phyloP scores from a whole-genome alignment of 495 filamentous ascomycete genomes.

The Ascodesmis nigricans region DNA sequence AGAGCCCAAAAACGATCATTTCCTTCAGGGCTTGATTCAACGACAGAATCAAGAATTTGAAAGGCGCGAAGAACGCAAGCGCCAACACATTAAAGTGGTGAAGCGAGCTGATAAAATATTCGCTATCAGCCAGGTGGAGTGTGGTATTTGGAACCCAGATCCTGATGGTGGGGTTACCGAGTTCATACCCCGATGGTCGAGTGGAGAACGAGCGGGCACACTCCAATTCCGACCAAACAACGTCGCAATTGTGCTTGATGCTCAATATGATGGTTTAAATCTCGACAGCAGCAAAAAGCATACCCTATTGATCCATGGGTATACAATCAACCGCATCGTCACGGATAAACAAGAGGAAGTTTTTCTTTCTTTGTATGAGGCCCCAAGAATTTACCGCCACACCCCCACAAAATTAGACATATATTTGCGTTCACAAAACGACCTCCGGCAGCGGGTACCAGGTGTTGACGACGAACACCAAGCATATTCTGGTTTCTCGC shows the following conservation, averaged over 20 bases:
- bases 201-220: constrained; percentile 1
- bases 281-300: not conserved
- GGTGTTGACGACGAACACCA: constrained; percentile 12
- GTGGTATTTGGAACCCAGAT: constrained; percentile 12
- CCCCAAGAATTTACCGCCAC: not conserved
- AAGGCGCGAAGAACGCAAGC: no score
- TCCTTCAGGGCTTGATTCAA: no score
- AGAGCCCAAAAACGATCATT: no score
- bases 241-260: constrained; percentile 4
- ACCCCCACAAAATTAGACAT: not conserved
- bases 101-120: constrained; percentile 5
- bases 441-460: constrained; percentile 4
- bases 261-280: constrained; percentile 2
- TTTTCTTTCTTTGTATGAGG: not conserved
- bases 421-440: constrained; percentile 1
- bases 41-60: no score
- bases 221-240: constrained; percentile 5
- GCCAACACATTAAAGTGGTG: constrained; percentile 1
- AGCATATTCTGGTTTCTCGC: constrained; percentile 14
- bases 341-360: not conserved
- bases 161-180: constrained; percentile 6
- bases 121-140: constrained; percentile 9
- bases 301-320: not conserved
- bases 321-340: no score
- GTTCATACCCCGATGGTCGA: constrained; percentile 12